Conservation (phyloP, 495 filamentous ascomycete species). For the Cudoniella acicularis region DNA sequence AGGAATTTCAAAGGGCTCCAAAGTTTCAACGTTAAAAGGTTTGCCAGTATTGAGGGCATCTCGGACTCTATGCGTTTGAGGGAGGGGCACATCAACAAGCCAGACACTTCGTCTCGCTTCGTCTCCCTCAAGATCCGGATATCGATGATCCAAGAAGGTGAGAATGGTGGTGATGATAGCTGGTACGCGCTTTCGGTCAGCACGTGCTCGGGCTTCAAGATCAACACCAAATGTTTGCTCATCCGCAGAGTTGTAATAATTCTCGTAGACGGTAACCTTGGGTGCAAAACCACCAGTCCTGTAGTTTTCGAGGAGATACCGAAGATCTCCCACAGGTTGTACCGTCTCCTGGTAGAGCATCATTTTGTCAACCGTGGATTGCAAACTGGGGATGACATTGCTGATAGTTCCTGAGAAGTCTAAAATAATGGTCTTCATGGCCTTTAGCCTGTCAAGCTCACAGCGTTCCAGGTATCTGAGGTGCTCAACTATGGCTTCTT, state of each 20-base stretch:
- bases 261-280: constrained; percentile 92
- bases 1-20: constrained; percentile 85
- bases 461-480: constrained; percentile 97
- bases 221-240: constrained; percentile 98
- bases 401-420: constrained; percentile 98
- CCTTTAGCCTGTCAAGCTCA: constrained; percentile 92
- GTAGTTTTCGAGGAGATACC: constrained; percentile 97
- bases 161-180: constrained; percentile 88
- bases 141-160: constrained; percentile 92
- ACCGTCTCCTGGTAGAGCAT: constrained; percentile 98
- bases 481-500: constrained; percentile 90
- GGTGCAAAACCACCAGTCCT: constrained; percentile 90
- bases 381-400: constrained; percentile 95
- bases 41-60: constrained; percentile 85
- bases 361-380: constrained; percentile 96
- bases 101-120: constrained; percentile 90
- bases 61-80: constrained; percentile 80
- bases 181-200: constrained; percentile 92
- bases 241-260: constrained; percentile 97
- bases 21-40: constrained; percentile 65
- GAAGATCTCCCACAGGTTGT: constrained; percentile 83
- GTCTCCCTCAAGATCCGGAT: constrained; percentile 96
- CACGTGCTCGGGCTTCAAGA: constrained; percentile 86
- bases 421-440: constrained; percentile 94
- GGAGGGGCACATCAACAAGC: constrained; percentile 86